Evolutionary conservation across 1,284 basidiomycete genomes (phyloP).

Genomic region (Farysia itapuensis): DNA sequence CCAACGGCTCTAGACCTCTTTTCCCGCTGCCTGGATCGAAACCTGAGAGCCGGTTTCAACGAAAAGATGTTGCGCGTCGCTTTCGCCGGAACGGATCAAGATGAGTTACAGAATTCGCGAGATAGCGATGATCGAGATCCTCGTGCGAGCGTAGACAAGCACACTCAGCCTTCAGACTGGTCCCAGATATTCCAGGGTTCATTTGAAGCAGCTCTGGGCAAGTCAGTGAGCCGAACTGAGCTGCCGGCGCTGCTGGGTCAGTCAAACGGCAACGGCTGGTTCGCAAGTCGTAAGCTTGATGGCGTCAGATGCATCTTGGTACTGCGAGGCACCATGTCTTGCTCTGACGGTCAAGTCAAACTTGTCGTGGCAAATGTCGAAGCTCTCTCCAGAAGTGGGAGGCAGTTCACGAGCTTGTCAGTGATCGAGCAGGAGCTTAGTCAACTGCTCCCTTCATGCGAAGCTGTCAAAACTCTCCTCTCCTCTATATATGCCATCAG

Average conservation of each 20-base stretch:
- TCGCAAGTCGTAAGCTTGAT: slow-evolving; percentile 44
- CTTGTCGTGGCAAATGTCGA: slow-evolving; percentile 14
- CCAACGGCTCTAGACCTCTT: slow-evolving; percentile 38
- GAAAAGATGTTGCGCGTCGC: slow-evolving; percentile 22
- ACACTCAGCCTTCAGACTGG: background rate
- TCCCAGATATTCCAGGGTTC: slow-evolving; percentile 4
- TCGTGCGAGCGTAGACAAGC: background rate
- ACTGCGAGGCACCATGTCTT: background rate
- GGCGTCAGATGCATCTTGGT: slow-evolving; percentile 43
- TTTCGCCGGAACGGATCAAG: slow-evolving; percentile 3
- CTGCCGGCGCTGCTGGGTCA: slow-evolving; percentile 11
- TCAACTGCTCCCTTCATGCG: slow-evolving; percentile 6
- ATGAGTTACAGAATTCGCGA: background rate
- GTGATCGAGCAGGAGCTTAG: slow-evolving; percentile 23
- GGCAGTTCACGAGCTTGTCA: slow-evolving; percentile 19
- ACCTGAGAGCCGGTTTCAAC: slow-evolving; percentile 40
- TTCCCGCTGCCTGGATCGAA: slow-evolving; percentile 45
- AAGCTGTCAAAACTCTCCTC: slow-evolving; percentile 7
- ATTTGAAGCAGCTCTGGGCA: slow-evolving; percentile 38
- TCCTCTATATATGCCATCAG: background rate
- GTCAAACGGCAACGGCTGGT: slow-evolving; percentile 20
- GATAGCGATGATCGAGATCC: background rate
- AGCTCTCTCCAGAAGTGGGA: slow-evolving; percentile 34
- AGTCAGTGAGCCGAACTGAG: slow-evolving; percentile 9
- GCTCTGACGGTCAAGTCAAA: background rate